phyloP scores from a whole-genome alignment of 495 filamentous ascomycete genomes.

The Pyrenula aspistea region DNA sequence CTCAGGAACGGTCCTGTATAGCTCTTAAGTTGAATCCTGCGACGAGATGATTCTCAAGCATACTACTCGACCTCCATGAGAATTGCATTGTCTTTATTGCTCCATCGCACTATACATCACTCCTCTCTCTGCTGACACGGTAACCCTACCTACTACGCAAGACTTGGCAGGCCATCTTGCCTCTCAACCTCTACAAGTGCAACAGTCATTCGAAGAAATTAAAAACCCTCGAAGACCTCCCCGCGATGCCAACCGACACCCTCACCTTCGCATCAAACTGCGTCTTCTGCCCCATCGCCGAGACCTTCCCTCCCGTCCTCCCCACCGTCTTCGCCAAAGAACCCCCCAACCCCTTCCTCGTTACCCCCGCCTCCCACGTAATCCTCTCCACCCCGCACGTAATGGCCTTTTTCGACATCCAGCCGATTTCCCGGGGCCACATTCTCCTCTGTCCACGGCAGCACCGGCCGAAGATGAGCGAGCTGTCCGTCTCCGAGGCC shows the following conservation, averaged over 20 bases:
- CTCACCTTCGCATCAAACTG: constrained; percentile 7
- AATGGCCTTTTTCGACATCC: constrained; percentile 81
- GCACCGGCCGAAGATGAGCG: constrained; percentile 61
- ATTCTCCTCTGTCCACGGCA: constrained; percentile 59
- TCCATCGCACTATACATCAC: too few relatives aligned
- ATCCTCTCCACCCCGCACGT: constrained; percentile 61
- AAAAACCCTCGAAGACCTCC: neutral
- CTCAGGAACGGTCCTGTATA: too few relatives aligned
- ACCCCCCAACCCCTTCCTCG: constrained; percentile 7
- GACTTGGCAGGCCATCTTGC: too few relatives aligned
- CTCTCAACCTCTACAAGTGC: neutral
- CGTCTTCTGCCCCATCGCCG: constrained; percentile 28
- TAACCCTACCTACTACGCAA: too few relatives aligned
- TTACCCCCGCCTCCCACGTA: constrained; percentile 41
- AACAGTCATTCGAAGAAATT: neutral
- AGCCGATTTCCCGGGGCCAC: constrained; percentile 72
- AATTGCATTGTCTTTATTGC: too few relatives aligned
- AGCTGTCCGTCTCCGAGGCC: constrained; percentile 42
- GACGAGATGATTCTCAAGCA: neutral
- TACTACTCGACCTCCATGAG: neutral
- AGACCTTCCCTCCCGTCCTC: constrained; percentile 29
- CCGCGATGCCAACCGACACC: neutral
- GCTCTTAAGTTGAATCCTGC: too few relatives aligned
- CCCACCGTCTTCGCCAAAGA: constrained; percentile 12
- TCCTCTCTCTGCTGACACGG: too few relatives aligned